Percentiles rank a stretch among this genome's conserved stretches.
Evolutionary conservation across 495 filamentous ascomycete genomes (phyloP).

Genomic region (Clavariopsis aquatica): DNA sequence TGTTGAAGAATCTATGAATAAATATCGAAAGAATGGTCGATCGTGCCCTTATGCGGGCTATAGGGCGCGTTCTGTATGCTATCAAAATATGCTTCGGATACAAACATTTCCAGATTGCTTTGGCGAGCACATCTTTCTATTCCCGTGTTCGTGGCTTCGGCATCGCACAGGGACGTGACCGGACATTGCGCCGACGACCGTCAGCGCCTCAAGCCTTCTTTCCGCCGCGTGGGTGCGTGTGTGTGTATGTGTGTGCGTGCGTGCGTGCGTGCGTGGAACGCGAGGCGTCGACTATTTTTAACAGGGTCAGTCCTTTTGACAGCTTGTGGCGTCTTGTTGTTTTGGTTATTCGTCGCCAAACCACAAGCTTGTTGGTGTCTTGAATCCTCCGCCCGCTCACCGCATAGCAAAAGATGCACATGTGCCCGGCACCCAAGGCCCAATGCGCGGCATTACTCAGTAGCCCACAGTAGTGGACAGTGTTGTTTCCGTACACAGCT

Average conservation of each 20-base stretch:
- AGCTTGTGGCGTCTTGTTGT: neutral
- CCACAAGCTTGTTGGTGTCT: neutral
- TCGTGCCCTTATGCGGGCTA: conserved; percentile 12
- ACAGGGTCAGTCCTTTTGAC: neutral
- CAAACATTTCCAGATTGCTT: conserved; percentile 21
- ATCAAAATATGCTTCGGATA: conserved; percentile 25
- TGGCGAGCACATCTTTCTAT: conserved; percentile 14
- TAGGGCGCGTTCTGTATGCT: conserved; percentile 22
- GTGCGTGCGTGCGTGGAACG: neutral
- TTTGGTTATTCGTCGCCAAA: neutral
- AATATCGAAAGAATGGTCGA: conserved; percentile 11
- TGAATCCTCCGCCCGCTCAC: neutral
- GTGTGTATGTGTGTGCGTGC: too few relatives aligned
- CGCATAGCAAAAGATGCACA: neutral
- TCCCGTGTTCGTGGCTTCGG: neutral
- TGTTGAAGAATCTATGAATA: neutral
- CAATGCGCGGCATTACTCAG: neutral
- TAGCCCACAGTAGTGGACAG: neutral
- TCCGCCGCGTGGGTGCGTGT: too few relatives aligned
- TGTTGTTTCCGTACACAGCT: neutral
- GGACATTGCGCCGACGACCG: neutral
- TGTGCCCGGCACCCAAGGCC: neutral
- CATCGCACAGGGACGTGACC: conserved; percentile 1
- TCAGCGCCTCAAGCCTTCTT: neutral
- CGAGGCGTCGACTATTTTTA: neutral